A percentile compares a stretch with the other conserved stretches of the same genome.
These are phyloP conservation scores for Trichophyton rubrum DNA, from an alignment of 2,329 filamentous ascomycete species.

Conservation along the genomic window DNA sequence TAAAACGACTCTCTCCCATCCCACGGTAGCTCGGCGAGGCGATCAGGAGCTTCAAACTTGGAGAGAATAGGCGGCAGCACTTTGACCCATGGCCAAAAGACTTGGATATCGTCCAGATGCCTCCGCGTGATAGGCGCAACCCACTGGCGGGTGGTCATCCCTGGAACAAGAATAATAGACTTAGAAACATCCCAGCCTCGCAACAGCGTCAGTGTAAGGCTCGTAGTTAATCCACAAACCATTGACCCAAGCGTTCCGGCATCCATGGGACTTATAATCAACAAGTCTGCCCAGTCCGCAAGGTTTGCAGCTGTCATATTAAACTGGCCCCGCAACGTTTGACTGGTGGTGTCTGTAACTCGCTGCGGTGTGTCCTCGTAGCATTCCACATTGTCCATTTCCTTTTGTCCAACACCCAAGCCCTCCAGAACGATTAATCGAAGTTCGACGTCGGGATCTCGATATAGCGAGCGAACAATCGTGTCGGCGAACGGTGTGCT, in stretches of 20 bases:
- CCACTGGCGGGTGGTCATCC: slow-evolving; percentile 84
- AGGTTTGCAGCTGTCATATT: slow-evolving; percentile 44
- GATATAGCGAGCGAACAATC: slow-evolving; percentile 27
- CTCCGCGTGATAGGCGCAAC: slow-evolving; percentile 79
- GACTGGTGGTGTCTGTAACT: slow-evolving; percentile 15
- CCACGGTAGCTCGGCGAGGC: slow-evolving; percentile 39
- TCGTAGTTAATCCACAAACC: slow-evolving; percentile 72
- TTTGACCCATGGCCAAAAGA: slow-evolving; percentile 78
- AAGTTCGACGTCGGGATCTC: slow-evolving; percentile 29
- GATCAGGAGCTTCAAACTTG: slow-evolving; percentile 53
- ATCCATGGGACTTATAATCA: slow-evolving; percentile 74
- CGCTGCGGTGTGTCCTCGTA: slow-evolving; percentile 31
- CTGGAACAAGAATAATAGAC: slow-evolving; percentile 70
- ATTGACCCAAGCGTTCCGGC: slow-evolving; percentile 77
- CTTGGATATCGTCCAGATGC: slow-evolving; percentile 68
- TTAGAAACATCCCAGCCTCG: slow-evolving; percentile 81
- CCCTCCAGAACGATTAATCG: slow-evolving; percentile 31
- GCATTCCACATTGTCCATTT: slow-evolving; percentile 27
- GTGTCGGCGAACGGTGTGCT: slow-evolving; percentile 30
- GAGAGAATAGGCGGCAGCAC: slow-evolving; percentile 71
- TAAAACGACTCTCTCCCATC: slow-evolving; percentile 31
- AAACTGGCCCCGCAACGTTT: slow-evolving; percentile 29
- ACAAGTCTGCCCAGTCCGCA: slow-evolving; percentile 75
- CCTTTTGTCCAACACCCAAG: slow-evolving; percentile 9
- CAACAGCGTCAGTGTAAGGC: slow-evolving; percentile 64